A percentile compares a stretch with the other conserved stretches of the same genome.
Evolutionary conservation across 768 basidiomycete species (phyloP).

Genomic region (Pholiota microspora): DNA sequence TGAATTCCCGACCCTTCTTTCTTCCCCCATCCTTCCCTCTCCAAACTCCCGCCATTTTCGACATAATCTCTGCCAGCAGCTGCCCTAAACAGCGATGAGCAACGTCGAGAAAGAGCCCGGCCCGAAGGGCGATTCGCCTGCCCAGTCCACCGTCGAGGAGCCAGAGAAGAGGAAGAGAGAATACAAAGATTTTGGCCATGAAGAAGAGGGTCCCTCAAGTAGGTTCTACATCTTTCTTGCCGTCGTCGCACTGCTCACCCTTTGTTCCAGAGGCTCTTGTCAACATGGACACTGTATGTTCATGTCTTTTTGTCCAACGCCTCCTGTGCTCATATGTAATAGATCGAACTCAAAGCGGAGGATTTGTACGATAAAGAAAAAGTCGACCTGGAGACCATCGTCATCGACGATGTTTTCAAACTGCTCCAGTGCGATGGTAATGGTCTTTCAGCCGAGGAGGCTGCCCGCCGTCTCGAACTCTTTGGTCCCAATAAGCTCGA

Average conservation of each 20-base stretch:
- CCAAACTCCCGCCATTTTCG: slow-evolving; percentile 6
- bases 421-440: slow-evolving; percentile 87
- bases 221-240: slow-evolving; percentile 30
- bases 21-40: slow-evolving; percentile 8
- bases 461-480: slow-evolving; percentile 78
- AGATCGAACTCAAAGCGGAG: slow-evolving; percentile 89
- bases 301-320: slow-evolving; percentile 9
- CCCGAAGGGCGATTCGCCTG: slow-evolving; percentile 40
- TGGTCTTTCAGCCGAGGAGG: slow-evolving; percentile 78
- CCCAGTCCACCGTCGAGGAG: slow-evolving; percentile 23
- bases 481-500: slow-evolving; percentile 98
- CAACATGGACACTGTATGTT: slow-evolving; percentile 73
- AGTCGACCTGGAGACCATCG: slow-evolving; percentile 96
- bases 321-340: slow-evolving; percentile 17
- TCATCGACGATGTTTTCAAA: slow-evolving; percentile 95
- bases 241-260: slow-evolving; percentile 9
- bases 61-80: slow-evolving; percentile 7
- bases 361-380: slow-evolving; percentile 98
- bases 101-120: slow-evolving; percentile 58
- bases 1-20: slow-evolving; percentile 12
- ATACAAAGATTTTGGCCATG: slow-evolving; percentile 86
- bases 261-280: slow-evolving; percentile 69
- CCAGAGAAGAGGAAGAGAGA: slow-evolving; percentile 68
- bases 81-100: slow-evolving; percentile 20
- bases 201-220: slow-evolving; percentile 68